Conservation (phyloP, 1,284 basidiomycete genomes). For the Meira miltonrushii region DNA sequence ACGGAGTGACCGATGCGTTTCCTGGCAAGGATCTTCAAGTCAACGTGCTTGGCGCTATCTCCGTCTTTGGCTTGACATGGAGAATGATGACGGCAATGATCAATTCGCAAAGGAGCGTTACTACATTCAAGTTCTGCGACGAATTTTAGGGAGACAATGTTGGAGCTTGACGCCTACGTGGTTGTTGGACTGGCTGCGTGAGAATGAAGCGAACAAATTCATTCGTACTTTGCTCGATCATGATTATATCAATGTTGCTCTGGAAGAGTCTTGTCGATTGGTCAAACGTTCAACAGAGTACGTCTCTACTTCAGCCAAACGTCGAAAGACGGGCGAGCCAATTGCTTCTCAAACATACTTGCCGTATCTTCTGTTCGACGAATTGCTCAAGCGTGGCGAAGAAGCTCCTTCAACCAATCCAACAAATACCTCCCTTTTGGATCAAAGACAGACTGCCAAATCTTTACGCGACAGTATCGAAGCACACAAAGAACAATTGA, state of each 20-base stretch:
- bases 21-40: conserved; percentile 73
- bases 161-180: conserved; percentile 67
- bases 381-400: conserved; percentile 3
- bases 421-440: background rate
- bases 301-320: background rate
- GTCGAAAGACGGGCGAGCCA: background rate
- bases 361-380: conserved; percentile 10
- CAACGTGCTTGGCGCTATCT: conserved; percentile 85
- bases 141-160: conserved; percentile 65
- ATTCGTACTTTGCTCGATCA: conserved; percentile 69
- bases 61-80: conserved; percentile 68
- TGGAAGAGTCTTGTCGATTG: conserved; percentile 67
- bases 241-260: conserved; percentile 72
- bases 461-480: background rate
- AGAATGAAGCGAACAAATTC: conserved; percentile 67
- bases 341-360: background rate
- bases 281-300: conserved; percentile 58
- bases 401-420: background rate
- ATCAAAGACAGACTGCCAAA: background rate
- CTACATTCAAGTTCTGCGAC: conserved; percentile 64
- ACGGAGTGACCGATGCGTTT: conserved; percentile 53
- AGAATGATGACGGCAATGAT: conserved; percentile 60
- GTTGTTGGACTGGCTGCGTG: conserved; percentile 70
- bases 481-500: conserved; percentile 1
- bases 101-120: conserved; percentile 60